phyloP scores from a whole-genome alignment of 1,139 yeast species.

The Debaryomyces sp. region DNA sequence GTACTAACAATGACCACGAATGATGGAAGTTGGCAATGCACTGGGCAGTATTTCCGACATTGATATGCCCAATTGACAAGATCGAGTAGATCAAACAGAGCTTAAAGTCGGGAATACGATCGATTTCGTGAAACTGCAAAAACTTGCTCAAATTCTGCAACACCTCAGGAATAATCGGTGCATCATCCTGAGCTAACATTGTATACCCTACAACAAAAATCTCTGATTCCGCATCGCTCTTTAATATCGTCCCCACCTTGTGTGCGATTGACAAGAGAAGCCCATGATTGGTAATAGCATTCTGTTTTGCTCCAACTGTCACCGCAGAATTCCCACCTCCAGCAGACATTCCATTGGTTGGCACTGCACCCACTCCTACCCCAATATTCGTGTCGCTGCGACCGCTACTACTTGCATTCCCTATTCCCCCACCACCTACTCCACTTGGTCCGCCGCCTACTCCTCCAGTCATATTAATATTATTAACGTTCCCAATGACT shows the following conservation, averaged over 20 bases:
- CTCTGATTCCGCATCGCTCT: background rate
- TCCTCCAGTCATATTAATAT: no score
- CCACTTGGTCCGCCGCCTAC: background rate
- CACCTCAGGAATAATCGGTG: conserved; percentile 1
- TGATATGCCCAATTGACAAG: conserved; percentile 28
- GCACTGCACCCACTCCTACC: background rate
- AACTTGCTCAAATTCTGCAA: conserved; percentile 5
- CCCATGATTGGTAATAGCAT: conserved; percentile 5
- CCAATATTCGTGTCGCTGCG: background rate
- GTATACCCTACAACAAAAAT: conserved; percentile 37
- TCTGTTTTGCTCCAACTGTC: background rate
- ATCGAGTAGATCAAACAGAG: conserved; percentile 31
- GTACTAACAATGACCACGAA: conserved; percentile 48
- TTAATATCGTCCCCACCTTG: conserved; percentile 3
- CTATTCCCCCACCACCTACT: background rate
- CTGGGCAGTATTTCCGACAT: conserved; percentile 22
- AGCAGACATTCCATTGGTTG: background rate
- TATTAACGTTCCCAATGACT: background rate
- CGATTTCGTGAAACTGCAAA: conserved; percentile 15
- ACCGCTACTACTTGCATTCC: background rate
- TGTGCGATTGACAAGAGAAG: conserved; percentile 4
- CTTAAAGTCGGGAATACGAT: conserved; percentile 23
- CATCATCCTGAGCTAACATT: conserved; percentile 13
- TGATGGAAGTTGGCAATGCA: conserved; percentile 39
- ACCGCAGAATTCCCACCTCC: background rate